Conservation (phyloP, 257 asterid genomes). For the Scutellaria baicalensis region DNA sequence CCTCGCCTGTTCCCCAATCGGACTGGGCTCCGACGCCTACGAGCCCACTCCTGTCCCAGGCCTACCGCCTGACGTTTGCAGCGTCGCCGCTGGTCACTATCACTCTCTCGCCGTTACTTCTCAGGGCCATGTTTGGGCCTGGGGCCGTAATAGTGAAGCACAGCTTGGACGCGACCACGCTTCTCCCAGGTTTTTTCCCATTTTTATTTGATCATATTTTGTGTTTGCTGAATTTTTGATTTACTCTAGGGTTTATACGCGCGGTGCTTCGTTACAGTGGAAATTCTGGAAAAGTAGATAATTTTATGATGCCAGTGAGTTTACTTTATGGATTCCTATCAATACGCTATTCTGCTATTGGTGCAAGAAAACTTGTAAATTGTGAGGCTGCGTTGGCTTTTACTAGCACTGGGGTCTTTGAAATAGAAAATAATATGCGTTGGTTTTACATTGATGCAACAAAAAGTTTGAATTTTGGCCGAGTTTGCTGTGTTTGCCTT, state of each 20-base stretch:
- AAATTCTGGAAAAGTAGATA: neutral
- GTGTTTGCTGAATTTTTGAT: neutral
- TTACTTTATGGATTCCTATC: neutral
- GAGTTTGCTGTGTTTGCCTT: neutral
- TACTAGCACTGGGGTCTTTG: neutral
- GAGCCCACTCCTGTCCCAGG: conserved; percentile 74
- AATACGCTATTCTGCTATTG: neutral
- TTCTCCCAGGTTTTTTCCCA: conserved; percentile 47
- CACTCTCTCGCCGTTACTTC: conserved; percentile 90
- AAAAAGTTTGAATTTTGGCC: neutral
- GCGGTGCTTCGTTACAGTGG: neutral
- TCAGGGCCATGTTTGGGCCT: conserved; percentile 75
- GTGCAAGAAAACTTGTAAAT: neutral
- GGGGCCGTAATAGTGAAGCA: conserved; percentile 79
- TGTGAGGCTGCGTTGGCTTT: neutral
- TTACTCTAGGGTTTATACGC: neutral
- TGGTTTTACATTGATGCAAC: neutral
- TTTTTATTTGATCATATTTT: neutral
- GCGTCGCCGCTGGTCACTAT: conserved; percentile 82
- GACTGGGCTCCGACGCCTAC: conserved; percentile 62
- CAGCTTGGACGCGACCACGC: conserved; percentile 68
- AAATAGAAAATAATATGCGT: neutral
- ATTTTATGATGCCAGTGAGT: neutral
- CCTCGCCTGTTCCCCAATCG: conserved; percentile 36
- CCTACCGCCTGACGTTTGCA: conserved; percentile 60